These are phyloP conservation scores for Eucalyptus coolabah DNA, from an alignment of 345 rosid species.

Conservation along the genomic window DNA sequence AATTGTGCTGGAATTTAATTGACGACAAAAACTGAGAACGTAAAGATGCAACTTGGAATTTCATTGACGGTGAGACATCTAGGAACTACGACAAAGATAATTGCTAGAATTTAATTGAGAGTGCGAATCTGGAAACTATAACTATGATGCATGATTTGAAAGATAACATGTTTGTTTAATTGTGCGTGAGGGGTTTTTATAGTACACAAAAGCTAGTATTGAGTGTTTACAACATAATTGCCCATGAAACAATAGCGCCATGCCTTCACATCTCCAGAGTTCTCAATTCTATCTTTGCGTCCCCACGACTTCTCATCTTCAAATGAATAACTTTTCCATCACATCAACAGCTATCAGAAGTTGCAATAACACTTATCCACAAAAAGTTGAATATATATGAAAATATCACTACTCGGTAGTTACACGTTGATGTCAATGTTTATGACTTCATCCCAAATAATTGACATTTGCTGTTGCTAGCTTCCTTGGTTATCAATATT, in stretches of 20 bases:
- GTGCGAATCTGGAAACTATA: no score
- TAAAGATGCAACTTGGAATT: neutral
- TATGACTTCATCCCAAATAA: neutral
- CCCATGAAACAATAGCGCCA: no score
- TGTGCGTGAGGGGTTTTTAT: no score
- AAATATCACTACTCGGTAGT: neutral
- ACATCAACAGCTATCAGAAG: neutral
- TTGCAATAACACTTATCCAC: neutral
- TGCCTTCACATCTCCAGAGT: no score
- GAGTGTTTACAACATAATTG: no score
- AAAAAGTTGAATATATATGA: neutral
- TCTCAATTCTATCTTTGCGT: no score
- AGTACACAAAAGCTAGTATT: no score
- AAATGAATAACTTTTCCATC: neutral
- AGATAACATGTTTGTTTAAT: no score
- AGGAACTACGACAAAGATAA: neutral
- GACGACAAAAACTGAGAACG: neutral
- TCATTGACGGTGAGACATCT: neutral
- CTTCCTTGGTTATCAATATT: neutral
- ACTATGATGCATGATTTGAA: neutral
- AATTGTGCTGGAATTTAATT: neutral
- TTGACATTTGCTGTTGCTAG: neutral
- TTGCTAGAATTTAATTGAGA: neutral
- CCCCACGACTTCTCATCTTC: neutral
- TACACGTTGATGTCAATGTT: accelerated